Conservation (phyloP, 768 basidiomycete species). For the Kwoniella shandongensis region DNA sequence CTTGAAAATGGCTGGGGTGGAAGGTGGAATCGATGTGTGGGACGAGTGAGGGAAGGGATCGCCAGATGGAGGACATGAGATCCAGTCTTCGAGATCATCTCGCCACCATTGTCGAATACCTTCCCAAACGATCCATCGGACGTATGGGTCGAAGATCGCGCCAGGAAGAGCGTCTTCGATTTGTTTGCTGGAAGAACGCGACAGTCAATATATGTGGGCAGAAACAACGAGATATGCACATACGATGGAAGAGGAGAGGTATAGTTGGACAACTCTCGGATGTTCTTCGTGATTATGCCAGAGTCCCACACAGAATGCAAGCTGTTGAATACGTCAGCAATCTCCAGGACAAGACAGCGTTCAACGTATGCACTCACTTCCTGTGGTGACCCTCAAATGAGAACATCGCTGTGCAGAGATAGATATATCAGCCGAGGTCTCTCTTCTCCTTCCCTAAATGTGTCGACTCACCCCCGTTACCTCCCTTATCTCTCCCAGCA, state of each 20-base stretch:
- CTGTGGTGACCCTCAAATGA: constrained; percentile 67
- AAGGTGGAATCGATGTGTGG: constrained; percentile 22
- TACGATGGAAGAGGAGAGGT: constrained; percentile 66
- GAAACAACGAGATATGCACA: constrained; percentile 20
- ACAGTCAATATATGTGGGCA: not conserved
- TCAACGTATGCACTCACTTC: constrained; percentile 59
- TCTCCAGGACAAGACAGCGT: not conserved
- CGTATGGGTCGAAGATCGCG: constrained; percentile 80
- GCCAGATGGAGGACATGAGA: constrained; percentile 61
- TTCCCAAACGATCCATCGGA: constrained; percentile 84
- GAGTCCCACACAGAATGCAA: constrained; percentile 87
- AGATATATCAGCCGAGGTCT: constrained; percentile 1
- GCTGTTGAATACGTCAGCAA: constrained; percentile 58
- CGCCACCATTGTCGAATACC: constrained; percentile 72
- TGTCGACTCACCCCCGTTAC: constrained; percentile 63
- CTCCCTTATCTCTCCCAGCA: constrained; percentile 80
- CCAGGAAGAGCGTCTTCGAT: constrained; percentile 70
- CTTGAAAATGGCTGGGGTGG: constrained; percentile 22
- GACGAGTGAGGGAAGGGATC: constrained; percentile 50
- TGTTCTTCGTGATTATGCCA: constrained; percentile 74
- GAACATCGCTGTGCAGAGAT: constrained; percentile 60
- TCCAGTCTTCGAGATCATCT: constrained; percentile 65
- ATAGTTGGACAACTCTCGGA: constrained; percentile 81
- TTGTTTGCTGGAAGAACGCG: constrained; percentile 52
- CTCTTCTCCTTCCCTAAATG: not conserved